Base-by-base conservation (phyloP, 306 rosid genomes). In the Ammopiptanthus mongolicus region DNA sequence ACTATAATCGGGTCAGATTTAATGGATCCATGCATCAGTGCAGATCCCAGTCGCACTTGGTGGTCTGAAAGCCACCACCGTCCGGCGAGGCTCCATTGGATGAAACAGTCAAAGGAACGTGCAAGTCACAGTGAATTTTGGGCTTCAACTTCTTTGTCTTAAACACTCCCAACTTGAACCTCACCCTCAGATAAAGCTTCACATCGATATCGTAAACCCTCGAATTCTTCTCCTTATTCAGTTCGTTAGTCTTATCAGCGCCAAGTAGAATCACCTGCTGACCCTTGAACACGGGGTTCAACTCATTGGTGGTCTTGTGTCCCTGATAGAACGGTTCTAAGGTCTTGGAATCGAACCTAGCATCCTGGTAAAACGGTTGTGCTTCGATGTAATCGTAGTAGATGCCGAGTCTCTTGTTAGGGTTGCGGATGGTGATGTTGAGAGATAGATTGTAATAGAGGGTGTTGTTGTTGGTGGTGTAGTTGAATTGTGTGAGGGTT, bases 351-450 rank as follows among this genome's bases (percentile, higher is more conserved):
- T 19, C 65, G 62, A 90, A 67, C 57, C 93, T 52, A 5, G 56
- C 77, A 31, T 69, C 91, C 47, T 82, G 88, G 80, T 55, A 88
- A 15, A 68, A 2, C 1, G 89, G 85, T 0, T 83, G 64, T 15
- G 90, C 92, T 41, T 88, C 87, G 82, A 92, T 82, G 68, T 34
- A 36, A 55, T 92, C 96, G 76, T 86, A 92, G 84, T 92, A 85
- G 75, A 92, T 5, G 0, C 97, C 97, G 1, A 92, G 75, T 68
- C 39, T 84, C 67, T 78, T 88, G 86, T 92, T 92, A 0, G 97
- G 93, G 78, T 92, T 92, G 0, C 93, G 85, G 18, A 90, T 17
- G 36, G 89, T 76, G 62, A 86, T 47, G 82, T 86, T 86, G 17
- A 86, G 69, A 2, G 80, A 51, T 0, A 86, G 80, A 15, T 83